phyloP scores from a whole-genome alignment of 1,139 yeast genomes.

The Suhomyces anneliseae region DNA sequence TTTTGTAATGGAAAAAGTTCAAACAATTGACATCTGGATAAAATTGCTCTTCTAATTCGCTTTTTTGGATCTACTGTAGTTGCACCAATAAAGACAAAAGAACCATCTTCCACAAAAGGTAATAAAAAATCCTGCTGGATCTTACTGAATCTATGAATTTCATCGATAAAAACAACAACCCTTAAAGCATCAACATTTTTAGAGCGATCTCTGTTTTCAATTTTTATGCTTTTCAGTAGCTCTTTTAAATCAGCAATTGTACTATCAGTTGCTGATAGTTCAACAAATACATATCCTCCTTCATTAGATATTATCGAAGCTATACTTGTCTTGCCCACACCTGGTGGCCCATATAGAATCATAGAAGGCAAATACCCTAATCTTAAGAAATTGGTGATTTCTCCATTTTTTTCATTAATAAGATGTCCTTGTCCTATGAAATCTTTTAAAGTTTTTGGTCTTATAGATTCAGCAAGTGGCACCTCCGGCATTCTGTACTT shows the following conservation, averaged over 20 bases:
- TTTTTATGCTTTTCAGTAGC: conserved; percentile 23
- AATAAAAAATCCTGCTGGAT: conserved; percentile 45
- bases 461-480: conserved; percentile 26
- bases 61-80: conserved; percentile 36
- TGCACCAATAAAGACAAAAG: conserved; percentile 47
- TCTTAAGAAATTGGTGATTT: conserved; percentile 32
- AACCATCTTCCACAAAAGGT: conserved; percentile 42
- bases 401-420: conserved; percentile 27
- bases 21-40: conserved; percentile 44
- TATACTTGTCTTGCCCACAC: conserved; percentile 49
- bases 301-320: conserved; percentile 38
- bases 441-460: conserved; percentile 29
- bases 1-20: conserved; percentile 22
- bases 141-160: conserved; percentile 42
- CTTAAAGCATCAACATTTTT: conserved; percentile 17
- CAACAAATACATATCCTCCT: conserved; percentile 37
- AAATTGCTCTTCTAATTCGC: conserved; percentile 38
- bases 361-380: conserved; percentile 45
- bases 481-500: neutral
- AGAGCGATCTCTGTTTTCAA: conserved; percentile 26
- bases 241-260: conserved; percentile 31
- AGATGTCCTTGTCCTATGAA: conserved; percentile 45
- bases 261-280: conserved; percentile 43
- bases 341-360: conserved; percentile 48
- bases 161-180: conserved; percentile 45